Evolutionary conservation across 2,329 filamentous ascomycete species (phyloP).

Genomic region (Nannizziopsis barbatae): DNA sequence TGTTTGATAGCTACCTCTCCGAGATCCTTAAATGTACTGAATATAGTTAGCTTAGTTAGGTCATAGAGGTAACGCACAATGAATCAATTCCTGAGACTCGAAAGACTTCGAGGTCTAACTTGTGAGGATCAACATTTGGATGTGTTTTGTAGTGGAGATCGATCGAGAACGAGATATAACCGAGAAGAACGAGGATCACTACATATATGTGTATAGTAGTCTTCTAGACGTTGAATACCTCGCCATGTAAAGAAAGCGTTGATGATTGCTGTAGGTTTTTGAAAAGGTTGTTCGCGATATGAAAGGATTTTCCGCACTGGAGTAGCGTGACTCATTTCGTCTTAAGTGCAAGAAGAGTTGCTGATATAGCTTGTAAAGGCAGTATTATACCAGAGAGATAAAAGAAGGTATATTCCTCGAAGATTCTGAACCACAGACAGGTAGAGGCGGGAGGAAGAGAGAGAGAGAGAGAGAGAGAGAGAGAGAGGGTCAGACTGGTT

Average conservation of each 20-base stretch:
- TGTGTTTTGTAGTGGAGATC: conserved; percentile 22
- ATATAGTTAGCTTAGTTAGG: conserved; percentile 14
- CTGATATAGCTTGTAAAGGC: no score
- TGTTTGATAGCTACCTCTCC: conserved; percentile 14
- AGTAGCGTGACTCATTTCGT: conserved; percentile 14
- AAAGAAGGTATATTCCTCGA: no score
- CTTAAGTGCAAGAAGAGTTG: conserved; percentile 13
- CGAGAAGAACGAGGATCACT: conserved; percentile 19
- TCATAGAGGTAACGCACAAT: conserved; percentile 17
- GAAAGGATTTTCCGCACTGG: conserved; percentile 13
- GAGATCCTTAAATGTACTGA: conserved; percentile 15
- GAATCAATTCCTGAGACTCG: conserved; percentile 20
- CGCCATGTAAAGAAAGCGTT: conserved; percentile 14
- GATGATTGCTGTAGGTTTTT: conserved; percentile 14
- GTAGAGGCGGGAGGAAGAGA: no score
- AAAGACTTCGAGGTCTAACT: conserved; percentile 21
- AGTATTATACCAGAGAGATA: no score
- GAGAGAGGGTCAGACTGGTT: no score
- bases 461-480: no score
- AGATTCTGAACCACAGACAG: no score
- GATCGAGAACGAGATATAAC: conserved; percentile 24
- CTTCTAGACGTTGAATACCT: conserved; percentile 16
- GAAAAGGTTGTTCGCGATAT: conserved; percentile 14
- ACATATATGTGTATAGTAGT: conserved; percentile 21
- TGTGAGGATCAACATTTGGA: conserved; percentile 19